Evolutionary conservation across 108 stramenopile species (phyloP), one percentile per base, ranked within the genome.

Genomic region (Cylindrotheca closterium): DNA sequence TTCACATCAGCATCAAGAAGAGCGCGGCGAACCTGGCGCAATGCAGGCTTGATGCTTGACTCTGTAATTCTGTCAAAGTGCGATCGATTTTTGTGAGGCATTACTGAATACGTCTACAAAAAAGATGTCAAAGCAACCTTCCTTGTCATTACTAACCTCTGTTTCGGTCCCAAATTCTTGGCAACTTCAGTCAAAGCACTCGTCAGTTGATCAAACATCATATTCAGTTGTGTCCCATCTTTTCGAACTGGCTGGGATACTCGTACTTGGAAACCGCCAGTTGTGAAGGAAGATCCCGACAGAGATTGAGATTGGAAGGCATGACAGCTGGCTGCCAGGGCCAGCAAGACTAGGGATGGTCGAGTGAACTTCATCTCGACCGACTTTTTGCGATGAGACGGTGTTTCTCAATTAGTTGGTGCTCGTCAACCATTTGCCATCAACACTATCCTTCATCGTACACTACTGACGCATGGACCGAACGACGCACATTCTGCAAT

Each of bases 1-100:
- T 93, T 93, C 33, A 95, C 93, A 76, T 97, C 94, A 26, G 96
- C 91, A 63, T 93, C 92, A 34, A 95, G 72, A 4, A 97, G 76
- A 31, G 93, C 91, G 27, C 90, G 81, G 26, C 96, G 86, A 32
- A 97, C 93, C 42, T 92, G 87, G 59, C 82, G 84, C 29, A 94
- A 76, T 0, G 92, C 91, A 1, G 85, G 80, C 34, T 85, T 70
- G 51, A 91, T 89, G 75, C 81, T 75, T 10, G 74, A 70, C 63
- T 94, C 93, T n/a, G 93, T 88, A 67, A 91, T 89, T 51, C 80
- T 76, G 33, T 15, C 24, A 65, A 51, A 8, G 64, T 4, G 34
- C n/a, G 37, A 19, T n/a, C 34, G 25, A 60, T 32, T 57, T 4
- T 29, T 8, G 5, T 29, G n/a, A 29, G 55, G 25, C n/a, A 17